These are phyloP conservation scores for Malus hybrid DNA, from an alignment of 331 rosid species.

Conservation along the genomic window DNA sequence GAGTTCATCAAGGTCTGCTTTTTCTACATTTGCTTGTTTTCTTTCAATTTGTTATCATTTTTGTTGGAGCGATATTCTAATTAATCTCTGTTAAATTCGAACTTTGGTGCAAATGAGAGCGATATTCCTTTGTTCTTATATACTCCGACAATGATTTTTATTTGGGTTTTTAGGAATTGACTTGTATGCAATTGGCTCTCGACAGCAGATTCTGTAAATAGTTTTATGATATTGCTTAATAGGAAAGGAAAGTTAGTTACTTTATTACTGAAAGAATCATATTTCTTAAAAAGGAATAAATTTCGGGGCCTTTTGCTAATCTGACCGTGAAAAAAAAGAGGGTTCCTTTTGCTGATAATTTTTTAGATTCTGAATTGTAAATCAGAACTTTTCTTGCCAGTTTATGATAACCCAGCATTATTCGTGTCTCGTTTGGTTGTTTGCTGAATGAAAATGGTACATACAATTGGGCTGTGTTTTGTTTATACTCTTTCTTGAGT, in stretches of 20 bases:
- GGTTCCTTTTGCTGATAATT: neutral
- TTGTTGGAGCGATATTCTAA: neutral
- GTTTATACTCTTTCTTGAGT: neutral
- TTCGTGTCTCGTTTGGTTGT: neutral
- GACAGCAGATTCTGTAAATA: neutral
- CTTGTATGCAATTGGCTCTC: neutral
- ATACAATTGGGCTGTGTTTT: neutral
- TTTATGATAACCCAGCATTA: neutral
- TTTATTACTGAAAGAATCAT: neutral
- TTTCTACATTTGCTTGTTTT: neutral
- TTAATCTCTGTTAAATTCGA: neutral
- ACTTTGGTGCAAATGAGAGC: neutral
- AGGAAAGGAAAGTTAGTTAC: neutral
- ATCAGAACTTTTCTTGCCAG: neutral
- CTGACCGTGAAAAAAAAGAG: neutral
- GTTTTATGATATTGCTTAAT: neutral
- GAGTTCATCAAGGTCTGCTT: constrained; percentile 78
- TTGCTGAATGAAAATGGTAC: too few relatives aligned
- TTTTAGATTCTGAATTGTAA: neutral
- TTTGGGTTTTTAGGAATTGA: neutral
- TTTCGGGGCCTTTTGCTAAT: neutral
- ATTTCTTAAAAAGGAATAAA: neutral
- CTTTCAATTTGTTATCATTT: neutral
- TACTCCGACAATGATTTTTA: neutral
- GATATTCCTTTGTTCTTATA: neutral